Evolutionary conservation across 208 protist genomes (phyloP).

Genomic region (Trypanosoma melophagium): DNA sequence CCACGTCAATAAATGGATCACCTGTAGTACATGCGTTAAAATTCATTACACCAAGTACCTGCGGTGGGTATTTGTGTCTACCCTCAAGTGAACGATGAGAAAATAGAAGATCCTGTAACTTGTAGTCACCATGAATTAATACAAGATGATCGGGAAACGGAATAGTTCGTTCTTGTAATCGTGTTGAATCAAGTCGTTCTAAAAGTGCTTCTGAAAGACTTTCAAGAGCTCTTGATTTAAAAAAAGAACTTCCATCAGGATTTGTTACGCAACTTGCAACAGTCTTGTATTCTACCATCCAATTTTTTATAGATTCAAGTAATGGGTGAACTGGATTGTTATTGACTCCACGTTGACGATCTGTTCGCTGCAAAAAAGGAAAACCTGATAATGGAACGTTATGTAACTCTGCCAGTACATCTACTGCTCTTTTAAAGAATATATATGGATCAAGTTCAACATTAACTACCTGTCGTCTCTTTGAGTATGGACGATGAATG

Average conservation of each 20-base stretch:
- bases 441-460: conserved; percentile 57
- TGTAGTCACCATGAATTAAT: conserved; percentile 62
- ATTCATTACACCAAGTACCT: conserved; percentile 46
- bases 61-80: conserved; percentile 66
- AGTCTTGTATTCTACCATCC: conserved; percentile 44
- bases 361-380: conserved; percentile 44
- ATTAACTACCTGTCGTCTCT: conserved; percentile 54
- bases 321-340: conserved; percentile 39
- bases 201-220: conserved; percentile 34
- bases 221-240: conserved; percentile 42
- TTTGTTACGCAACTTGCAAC: conserved; percentile 5
- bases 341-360: conserved; percentile 16
- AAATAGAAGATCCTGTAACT: conserved; percentile 58
- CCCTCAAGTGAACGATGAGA: conserved; percentile 75
- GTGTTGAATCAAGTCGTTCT: conserved; percentile 55
- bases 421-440: conserved; percentile 58
- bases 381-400: conserved; percentile 52
- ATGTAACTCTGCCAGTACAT: conserved; percentile 45
- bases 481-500: conserved; percentile 69
- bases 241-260: conserved; percentile 19
- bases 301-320: conserved; percentile 39
- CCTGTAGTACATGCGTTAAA: conserved; percentile 52
- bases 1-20: conserved; percentile 73
- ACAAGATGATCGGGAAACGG: conserved; percentile 55
- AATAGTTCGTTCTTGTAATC: conserved; percentile 47